phyloP scores from a whole-genome alignment of 1,284 basidiomycete species.

The Pascua guehoae region DNA sequence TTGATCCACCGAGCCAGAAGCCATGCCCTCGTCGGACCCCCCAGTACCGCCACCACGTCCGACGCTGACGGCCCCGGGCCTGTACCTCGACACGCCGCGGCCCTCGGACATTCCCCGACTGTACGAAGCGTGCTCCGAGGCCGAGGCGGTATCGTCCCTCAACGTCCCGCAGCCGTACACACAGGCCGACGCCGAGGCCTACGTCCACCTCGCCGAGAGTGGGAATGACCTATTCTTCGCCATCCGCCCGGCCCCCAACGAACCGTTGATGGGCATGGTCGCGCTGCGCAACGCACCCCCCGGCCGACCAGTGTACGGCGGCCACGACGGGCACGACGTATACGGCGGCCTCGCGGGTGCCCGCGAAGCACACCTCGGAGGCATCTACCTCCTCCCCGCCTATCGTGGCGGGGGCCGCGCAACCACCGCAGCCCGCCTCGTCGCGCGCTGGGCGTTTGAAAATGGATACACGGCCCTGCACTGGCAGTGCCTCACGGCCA shows the following conservation, averaged over 20 bases:
- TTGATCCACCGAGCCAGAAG: no score
- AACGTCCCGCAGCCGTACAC: slow-evolving; percentile 5
- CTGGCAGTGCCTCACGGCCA: neutral
- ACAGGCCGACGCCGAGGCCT: neutral
- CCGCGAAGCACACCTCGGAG: neutral
- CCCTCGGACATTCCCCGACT: neutral
- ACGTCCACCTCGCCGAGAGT: neutral
- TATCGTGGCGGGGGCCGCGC: neutral
- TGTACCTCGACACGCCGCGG: no score
- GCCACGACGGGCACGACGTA: neutral
- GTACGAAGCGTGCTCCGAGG: slow-evolving; percentile 1
- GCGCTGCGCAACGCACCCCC: neutral
- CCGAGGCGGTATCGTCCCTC: slow-evolving; percentile 1
- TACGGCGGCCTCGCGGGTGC: neutral
- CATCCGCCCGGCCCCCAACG: neutral
- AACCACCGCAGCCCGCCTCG: neutral
- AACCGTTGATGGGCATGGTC: neutral
- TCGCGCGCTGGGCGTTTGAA: neutral
- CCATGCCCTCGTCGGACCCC: no score
- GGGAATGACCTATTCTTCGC: neutral
- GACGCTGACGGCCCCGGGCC: no score
- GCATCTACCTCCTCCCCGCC: neutral
- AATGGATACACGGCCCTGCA: neutral
- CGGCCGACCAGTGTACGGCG: neutral
- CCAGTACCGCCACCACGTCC: no score